A percentile compares a stretch with the other conserved stretches of the same genome.
These are phyloP conservation scores for Macrolepiota fuliginosa DNA, from an alignment of 768 basidiomycete species.

Conservation along the genomic window DNA sequence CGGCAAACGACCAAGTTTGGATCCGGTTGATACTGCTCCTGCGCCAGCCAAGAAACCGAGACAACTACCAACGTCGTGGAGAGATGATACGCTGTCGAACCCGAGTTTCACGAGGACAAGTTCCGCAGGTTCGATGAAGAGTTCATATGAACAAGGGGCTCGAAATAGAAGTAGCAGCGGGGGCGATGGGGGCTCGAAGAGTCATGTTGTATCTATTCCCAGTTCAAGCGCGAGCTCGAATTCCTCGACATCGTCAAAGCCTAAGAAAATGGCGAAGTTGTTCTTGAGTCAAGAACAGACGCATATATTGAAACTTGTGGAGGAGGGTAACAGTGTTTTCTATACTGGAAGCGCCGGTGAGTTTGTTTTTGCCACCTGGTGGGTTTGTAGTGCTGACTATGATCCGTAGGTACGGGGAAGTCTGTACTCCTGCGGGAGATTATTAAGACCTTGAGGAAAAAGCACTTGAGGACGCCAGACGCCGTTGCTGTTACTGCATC, in stretches of 20 bases:
- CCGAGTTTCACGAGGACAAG: constrained; percentile 25
- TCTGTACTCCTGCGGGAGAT: constrained; percentile 93
- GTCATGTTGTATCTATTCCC: constrained; percentile 6
- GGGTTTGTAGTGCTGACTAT: background rate
- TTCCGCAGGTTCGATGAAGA: background rate
- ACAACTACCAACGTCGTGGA: constrained; percentile 52
- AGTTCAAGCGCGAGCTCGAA: constrained; percentile 16
- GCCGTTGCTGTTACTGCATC: constrained; percentile 93
- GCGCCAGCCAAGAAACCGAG: constrained; percentile 50
- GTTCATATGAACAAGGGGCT: background rate
- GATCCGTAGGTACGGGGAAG: constrained; percentile 85
- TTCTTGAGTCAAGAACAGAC: constrained; percentile 85
- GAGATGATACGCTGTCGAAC: constrained; percentile 29
- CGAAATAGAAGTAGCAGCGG: background rate
- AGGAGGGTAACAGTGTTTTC: constrained; percentile 75
- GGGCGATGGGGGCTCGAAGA: background rate
- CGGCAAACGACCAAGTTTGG: constrained; percentile 38
- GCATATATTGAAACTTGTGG: constrained; percentile 76
- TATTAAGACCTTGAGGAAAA: constrained; percentile 68
- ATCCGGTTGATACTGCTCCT: constrained; percentile 15
- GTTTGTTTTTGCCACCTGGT: constrained; percentile 21
- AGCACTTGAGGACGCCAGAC: constrained; percentile 51
- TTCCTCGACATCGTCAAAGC: constrained; percentile 13
- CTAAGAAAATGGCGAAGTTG: constrained; percentile 38
- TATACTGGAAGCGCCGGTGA: constrained; percentile 97